Evolutionary conservation across 179 eudicot genomes (phyloP).

Genomic region (Actinidia chinensis): DNA sequence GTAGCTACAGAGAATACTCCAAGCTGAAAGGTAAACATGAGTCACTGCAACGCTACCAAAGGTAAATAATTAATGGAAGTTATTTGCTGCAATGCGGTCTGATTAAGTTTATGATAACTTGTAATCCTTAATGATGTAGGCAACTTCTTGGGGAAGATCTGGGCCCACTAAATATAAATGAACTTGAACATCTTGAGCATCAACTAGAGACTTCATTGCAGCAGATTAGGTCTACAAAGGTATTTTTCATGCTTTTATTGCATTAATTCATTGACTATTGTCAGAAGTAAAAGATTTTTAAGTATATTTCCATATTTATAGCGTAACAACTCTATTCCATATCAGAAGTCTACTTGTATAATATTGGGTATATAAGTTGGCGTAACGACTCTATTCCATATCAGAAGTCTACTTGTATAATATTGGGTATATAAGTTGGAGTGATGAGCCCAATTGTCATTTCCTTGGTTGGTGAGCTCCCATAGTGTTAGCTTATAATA

Average conservation of each 20-base stretch:
- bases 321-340: too few relatives aligned
- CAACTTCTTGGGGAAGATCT: slow-evolving; percentile 89
- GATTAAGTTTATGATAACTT: not conserved
- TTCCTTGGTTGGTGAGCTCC: too few relatives aligned
- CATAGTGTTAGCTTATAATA: too few relatives aligned
- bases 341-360: too few relatives aligned
- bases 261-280: not conserved
- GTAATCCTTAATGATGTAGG: slow-evolving; percentile 30
- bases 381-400: too few relatives aligned
- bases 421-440: too few relatives aligned
- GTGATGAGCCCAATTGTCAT: too few relatives aligned
- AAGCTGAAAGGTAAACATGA: slow-evolving; percentile 75
- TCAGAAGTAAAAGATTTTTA: too few relatives aligned
- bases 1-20: slow-evolving; percentile 77
- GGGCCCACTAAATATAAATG: slow-evolving; percentile 74
- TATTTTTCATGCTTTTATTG: slow-evolving; percentile 18
- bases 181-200: slow-evolving; percentile 83
- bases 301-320: too few relatives aligned
- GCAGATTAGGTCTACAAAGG: slow-evolving; percentile 78
- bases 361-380: too few relatives aligned
- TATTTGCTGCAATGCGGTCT: not conserved
- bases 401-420: too few relatives aligned
- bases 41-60: slow-evolving; percentile 75
- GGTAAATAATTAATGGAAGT: slow-evolving; percentile 35
- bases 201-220: slow-evolving; percentile 71